Evolutionary conservation across 2,329 filamentous ascomycete species (phyloP), one percentile per base, ranked within the genome.

Genomic region (Penicillium frequentans): DNA sequence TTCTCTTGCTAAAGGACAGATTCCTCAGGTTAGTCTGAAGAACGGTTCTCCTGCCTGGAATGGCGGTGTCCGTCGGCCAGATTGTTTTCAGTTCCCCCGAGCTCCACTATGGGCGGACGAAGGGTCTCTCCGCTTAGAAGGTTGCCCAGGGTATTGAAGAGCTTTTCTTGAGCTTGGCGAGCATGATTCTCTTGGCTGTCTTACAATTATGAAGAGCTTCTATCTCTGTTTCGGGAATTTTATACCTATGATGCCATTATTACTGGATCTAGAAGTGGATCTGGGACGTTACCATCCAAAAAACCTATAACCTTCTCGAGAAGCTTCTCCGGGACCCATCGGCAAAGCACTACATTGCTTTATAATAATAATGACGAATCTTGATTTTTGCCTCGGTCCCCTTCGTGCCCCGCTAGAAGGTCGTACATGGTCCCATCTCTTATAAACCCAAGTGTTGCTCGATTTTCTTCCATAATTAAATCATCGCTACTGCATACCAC

Each of bases 11-110:
- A 47, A 11, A 5, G n/a, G 29, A 14, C 27, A 5, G 27, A 21
- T n/a, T 37, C 13, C 19, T 33, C 44, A 23, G 51, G 49, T 44
- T n/a, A 10, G 24, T 46, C 29, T 10, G 10, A 2, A 42, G 52
- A 51, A 60, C 68, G 69, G 70, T 63, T 52, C 42, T 68, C 59
- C 54, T 69, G 49, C 68, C 69, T 48, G 64, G 62, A 67, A 64
- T 43, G 67, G 61, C 13, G 13, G 33, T 59, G 49, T 52, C 45
- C 66, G 67, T 64, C 59, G 64, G 62, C 27, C 31, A 58, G 50
- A 16, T 39, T 52, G 59, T 44, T 50, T 50, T 42, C 24, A 50
- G 24, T 50, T 42, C 33, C 6, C 23, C 48, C 48, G 48, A 23
- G 14, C n/a, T 42, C 48, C 48, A 50, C 48, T 42, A 14, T 8